A percentile compares a stretch with the other conserved stretches of the same genome.
phyloP scores from a whole-genome alignment of 139 green algal genomes.

The Chlorella sp. region DNA sequence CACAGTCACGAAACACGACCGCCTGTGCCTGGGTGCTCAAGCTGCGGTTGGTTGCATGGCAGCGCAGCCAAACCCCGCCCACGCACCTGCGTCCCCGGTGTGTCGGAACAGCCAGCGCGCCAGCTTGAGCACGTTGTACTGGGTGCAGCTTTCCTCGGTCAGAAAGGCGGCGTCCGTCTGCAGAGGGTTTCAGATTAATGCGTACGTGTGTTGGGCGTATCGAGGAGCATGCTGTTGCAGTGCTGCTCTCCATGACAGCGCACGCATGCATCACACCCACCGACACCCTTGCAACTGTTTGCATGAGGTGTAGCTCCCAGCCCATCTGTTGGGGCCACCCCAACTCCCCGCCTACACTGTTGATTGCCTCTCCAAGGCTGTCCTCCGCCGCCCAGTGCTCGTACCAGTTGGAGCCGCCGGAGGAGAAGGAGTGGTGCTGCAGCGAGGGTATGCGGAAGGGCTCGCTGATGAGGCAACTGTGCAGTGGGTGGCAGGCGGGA shows the following conservation, averaged over 20 bases:
- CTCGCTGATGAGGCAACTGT: no score
- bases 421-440: conserved; percentile 33
- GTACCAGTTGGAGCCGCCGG: conserved; percentile 58
- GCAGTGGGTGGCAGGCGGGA: no score
- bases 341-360: not conserved
- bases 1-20: no score
- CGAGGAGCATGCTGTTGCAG: not conserved
- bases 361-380: conserved; percentile 42
- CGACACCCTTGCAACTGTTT: not conserved
- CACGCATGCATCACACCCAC: not conserved
- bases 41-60: no score
- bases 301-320: no score
- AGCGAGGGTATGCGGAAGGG: not conserved
- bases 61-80: not conserved
- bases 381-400: conserved; percentile 59
- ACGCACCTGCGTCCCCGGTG: conserved; percentile 48
- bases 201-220: not conserved
- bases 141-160: conserved; percentile 44
- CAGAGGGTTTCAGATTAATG: not conserved
- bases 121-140: conserved; percentile 80
- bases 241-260: not conserved
- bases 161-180: not conserved
- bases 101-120: conserved; percentile 60
- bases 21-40: no score
- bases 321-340: no score